Conservation (phyloP, 2,329 filamentous ascomycete species). For the Fusarium avenaceum region DNA sequence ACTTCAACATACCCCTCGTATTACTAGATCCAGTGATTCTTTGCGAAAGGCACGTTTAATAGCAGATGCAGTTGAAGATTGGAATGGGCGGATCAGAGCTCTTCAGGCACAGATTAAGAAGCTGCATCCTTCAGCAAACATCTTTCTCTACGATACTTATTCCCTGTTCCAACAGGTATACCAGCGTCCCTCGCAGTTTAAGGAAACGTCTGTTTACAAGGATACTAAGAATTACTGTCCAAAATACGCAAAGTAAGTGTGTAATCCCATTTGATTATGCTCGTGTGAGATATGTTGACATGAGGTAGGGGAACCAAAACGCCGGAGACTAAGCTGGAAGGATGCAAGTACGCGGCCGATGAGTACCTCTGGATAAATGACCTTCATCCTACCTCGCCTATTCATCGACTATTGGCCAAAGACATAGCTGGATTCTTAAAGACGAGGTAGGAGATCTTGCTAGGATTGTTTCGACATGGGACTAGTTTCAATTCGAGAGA, state of each 20-base stretch:
- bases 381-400: background rate
- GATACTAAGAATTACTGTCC: background rate
- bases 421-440: background rate
- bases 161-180: background rate
- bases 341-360: conserved; percentile 4
- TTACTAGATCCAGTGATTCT: background rate
- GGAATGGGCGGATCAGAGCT: background rate
- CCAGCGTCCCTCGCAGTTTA: background rate
- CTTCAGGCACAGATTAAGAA: background rate
- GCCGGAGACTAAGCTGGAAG: background rate
- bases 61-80: background rate
- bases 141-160: background rate
- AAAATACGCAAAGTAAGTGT: background rate
- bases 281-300: background rate
- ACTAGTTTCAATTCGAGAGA: too few relatives aligned
- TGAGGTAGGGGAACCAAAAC: background rate
- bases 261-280: rapidly evolving
- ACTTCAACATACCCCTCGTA: background rate
- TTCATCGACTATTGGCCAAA: background rate
- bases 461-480: too few relatives aligned
- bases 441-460: background rate
- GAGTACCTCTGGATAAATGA: background rate
- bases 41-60: background rate
- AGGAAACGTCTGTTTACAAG: background rate
- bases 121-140: background rate